Conservation (phyloP, 345 rosid genomes). For the Eucalyptus camaldulensis region DNA sequence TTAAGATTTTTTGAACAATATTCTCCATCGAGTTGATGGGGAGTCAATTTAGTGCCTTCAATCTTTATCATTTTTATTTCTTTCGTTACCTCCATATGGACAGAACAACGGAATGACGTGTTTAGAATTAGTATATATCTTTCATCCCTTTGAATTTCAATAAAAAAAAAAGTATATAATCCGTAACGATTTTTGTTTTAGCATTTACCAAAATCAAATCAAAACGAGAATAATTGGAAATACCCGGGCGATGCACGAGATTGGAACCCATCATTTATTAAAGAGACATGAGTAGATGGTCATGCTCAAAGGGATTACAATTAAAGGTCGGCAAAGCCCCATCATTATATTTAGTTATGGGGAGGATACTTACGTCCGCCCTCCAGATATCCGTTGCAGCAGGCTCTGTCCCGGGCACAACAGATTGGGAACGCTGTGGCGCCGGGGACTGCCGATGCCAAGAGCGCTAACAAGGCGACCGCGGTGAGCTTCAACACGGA, state of each 20-base stretch:
- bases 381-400: neutral
- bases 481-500: neutral
- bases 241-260: neutral
- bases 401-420: neutral
- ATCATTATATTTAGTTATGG: neutral
- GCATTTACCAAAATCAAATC: neutral
- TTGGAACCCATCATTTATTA: neutral
- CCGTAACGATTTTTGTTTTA: neutral
- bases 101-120: accelerated
- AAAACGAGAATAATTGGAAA: neutral
- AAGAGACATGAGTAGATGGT: neutral
- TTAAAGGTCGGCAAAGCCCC: neutral
- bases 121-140: neutral
- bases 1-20: too few relatives aligned
- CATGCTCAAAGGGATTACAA: neutral
- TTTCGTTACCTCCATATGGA: too few relatives aligned
- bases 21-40: too few relatives aligned
- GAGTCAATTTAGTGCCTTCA: too few relatives aligned
- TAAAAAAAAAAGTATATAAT: neutral
- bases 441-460: neutral
- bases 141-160: neutral
- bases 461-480: neutral
- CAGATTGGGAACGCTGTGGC: neutral
- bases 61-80: too few relatives aligned
- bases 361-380: neutral